Evolutionary conservation across 164 flowering plant genomes (phyloP), one percentile per base, ranked within the genome.

Genomic region (Berberis vulgaris): DNA sequence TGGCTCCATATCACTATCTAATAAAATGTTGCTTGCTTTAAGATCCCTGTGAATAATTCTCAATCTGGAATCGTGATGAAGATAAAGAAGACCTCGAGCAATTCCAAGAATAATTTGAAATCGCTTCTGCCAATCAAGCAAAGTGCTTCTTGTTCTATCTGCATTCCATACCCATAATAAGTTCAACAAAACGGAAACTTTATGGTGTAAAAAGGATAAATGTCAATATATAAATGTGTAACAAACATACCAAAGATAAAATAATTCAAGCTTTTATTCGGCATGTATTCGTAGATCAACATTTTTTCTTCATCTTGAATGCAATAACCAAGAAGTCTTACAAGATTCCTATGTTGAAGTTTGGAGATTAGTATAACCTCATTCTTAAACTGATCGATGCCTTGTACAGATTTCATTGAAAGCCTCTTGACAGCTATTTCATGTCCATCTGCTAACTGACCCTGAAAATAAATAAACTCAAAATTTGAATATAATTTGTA

Each of bases 301-400:
- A 63, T 53, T 57, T 63, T 63, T 26, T 63, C 65, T 43, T 63
- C 65, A 41, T 58, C 58, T 53, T 63, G 65, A 63, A 63, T 63
- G 65, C 58, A 63, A 53, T 41, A 63, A 42, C 65, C 65, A 0
- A 63, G 58, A 63, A 63, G 65, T 11, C 42, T 63, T 0, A 63
- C 65, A 53, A 63, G 65, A 53, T 63, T 63, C 39, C 65, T 41
- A 8, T 63, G 65, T 43, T 63, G 58, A 43, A 63, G 65, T 54
- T 63, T 63, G 9, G 49, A 40, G 10, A 63, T 53, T 6, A 63
- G 13, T 43, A 53, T 63, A 11, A 52, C 65, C 49, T 63, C 65
- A 42, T 63, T 63, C 12, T 63, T 63, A 58, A 63, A 63, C 58
- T 63, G 58, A 13, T 63, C 6, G 4, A 53, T 9, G 11, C 65